A percentile compares a stretch with the other conserved stretches of the same genome.
phyloP scores from a whole-genome alignment of 164 flowering plant genomes.

The Paratinospora sagittata region DNA sequence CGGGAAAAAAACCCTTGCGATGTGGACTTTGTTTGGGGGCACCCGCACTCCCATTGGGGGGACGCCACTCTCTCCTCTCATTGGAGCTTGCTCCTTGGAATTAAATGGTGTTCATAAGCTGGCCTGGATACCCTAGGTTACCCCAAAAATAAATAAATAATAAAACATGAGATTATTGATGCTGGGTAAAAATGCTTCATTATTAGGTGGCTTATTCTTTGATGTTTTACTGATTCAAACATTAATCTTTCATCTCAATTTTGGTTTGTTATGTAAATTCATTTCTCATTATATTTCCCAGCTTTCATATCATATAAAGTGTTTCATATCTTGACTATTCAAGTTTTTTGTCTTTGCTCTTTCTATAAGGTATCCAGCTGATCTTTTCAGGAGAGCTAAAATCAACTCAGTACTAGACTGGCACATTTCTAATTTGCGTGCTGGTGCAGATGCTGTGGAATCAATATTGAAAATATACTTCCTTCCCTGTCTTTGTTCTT shows the following conservation, averaged over 20 bases:
- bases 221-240: neutral
- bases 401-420: slow-evolving; percentile 81
- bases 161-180: no score
- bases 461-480: neutral
- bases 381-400: slow-evolving; percentile 71
- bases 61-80: no score
- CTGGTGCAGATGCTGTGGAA: slow-evolving; percentile 52
- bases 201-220: neutral
- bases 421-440: slow-evolving; percentile 86
- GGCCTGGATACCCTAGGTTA: no score
- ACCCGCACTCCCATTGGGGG: no score
- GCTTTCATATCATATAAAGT: neutral
- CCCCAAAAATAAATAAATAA: no score
- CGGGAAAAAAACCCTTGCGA: no score
- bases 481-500: neutral
- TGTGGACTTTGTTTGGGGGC: no score
- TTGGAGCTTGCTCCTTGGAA: no score
- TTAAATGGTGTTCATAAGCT: no score
- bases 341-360: neutral
- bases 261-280: neutral
- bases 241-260: neutral
- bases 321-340: neutral
- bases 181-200: neutral
- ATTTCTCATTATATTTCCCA: neutral
- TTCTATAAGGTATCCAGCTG: slow-evolving; percentile 70